These are phyloP conservation scores for Talaromyces liani DNA, from an alignment of 495 filamentous ascomycete genomes.

Conservation along the genomic window DNA sequence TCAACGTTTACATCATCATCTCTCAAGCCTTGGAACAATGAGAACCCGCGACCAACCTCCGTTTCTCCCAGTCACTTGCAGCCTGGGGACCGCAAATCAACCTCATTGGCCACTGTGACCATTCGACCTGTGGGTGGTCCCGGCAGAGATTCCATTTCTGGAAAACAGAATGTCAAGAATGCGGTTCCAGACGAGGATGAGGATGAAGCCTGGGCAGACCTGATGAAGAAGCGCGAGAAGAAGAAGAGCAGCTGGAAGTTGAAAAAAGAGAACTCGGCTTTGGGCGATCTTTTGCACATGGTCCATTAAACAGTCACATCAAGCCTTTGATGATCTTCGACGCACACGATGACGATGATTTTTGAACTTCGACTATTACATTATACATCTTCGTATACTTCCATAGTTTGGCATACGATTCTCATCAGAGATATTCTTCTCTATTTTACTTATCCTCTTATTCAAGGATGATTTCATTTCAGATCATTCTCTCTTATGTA, in stretches of 20 bases:
- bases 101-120: conserved; percentile 29
- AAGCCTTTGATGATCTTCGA: not conserved
- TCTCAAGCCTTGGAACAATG: conserved; percentile 41
- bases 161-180: conserved; percentile 16
- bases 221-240: conserved; percentile 77
- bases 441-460: not conserved
- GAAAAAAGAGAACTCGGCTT: conserved; percentile 47
- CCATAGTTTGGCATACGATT: not conserved
- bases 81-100: conserved; percentile 21
- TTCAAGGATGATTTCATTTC: not conserved
- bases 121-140: conserved; percentile 27
- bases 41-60: conserved; percentile 25
- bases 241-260: conserved; percentile 67
- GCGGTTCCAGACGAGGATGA: conserved; percentile 61
- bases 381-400: conserved; percentile 3
- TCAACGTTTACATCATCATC: conserved; percentile 42
- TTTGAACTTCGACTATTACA: conserved; percentile 2
- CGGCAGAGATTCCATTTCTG: conserved; percentile 21
- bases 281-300: conserved; percentile 36
- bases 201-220: conserved; percentile 78
- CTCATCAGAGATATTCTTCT: not conserved
- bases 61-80: conserved; percentile 15
- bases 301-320: conserved; percentile 25
- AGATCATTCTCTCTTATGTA: not conserved
- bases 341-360: not conserved